phyloP scores from a whole-genome alignment of 441 rosid genomes.

The Cnidoscolus chayamansa region DNA sequence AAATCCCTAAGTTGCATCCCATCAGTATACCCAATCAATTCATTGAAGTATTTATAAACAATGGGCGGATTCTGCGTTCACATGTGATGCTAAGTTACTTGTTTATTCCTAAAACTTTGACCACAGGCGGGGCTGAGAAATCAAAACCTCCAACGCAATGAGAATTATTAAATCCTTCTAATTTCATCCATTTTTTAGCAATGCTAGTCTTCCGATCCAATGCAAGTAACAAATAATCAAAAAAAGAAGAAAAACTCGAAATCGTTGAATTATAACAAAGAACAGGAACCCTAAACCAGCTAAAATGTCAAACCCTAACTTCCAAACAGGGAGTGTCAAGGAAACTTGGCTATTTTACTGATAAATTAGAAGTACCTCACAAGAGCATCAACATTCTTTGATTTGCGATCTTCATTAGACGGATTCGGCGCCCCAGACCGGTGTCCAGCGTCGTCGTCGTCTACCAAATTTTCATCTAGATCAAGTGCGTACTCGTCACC shows the following conservation, averaged over 20 bases:
- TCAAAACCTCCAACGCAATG: not conserved
- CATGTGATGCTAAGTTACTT: not conserved
- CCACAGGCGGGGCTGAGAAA: not conserved
- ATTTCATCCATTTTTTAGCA: not conserved
- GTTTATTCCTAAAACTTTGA: not conserved
- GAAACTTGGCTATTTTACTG: not conserved
- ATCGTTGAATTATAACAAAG: not conserved
- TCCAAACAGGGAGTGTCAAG: not conserved
- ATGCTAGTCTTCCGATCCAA: not conserved
- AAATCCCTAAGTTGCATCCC: not conserved
- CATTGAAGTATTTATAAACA: not conserved
- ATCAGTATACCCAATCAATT: not conserved
- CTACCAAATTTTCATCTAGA: conserved; percentile 27
- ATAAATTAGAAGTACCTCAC: conserved; percentile 45
- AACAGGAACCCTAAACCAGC: conserved; percentile 12
- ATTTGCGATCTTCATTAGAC: conserved; percentile 61
- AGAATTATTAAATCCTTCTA: not conserved
- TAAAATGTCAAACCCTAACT: not conserved
- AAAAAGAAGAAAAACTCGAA: too few relatives aligned
- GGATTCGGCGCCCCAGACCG: conserved; percentile 6
- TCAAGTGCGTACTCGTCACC: conserved; percentile 16
- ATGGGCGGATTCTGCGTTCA: not conserved
- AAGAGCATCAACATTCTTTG: conserved; percentile 81
- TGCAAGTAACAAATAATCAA: not conserved
- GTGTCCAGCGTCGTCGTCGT: conserved; percentile 22